These are phyloP conservation scores for Haberlea rhodopensis DNA, from an alignment of 257 asterid species.

Conservation along the genomic window DNA sequence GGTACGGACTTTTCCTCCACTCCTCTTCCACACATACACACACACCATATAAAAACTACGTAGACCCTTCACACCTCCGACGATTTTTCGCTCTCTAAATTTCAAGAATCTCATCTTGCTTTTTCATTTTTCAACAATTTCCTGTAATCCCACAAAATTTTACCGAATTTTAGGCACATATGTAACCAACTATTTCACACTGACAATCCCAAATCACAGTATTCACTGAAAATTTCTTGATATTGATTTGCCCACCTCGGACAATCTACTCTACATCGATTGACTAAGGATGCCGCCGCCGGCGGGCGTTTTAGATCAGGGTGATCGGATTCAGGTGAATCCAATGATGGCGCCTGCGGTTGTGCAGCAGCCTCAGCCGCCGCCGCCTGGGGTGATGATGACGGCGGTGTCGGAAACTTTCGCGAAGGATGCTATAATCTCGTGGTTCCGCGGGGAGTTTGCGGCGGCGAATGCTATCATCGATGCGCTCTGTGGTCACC, in stretches of 20 bases:
- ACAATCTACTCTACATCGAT: constrained; percentile 21
- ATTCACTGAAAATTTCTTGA: constrained; percentile 12
- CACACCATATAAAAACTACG: too few species aligned
- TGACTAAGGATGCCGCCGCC: constrained; percentile 78
- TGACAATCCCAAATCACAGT: constrained; percentile 21
- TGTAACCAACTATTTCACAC: constrained; percentile 24
- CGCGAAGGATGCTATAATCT: constrained; percentile 83
- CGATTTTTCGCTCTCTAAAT: constrained; percentile 34
- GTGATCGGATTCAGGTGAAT: constrained; percentile 46
- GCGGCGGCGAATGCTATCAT: constrained; percentile 98
- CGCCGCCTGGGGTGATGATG: constrained; percentile 30
- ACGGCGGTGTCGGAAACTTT: constrained; percentile 48
- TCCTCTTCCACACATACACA: too few species aligned
- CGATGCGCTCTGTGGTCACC: constrained; percentile 78
- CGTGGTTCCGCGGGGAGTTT: constrained; percentile 96
- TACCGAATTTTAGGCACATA: constrained; percentile 29
- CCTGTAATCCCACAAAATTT: constrained; percentile 14
- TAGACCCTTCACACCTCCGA: constrained; percentile 38
- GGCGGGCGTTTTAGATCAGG: constrained; percentile 53
- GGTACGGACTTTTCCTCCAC: too few species aligned
- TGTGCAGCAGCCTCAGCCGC: constrained; percentile 49
- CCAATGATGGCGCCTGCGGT: constrained; percentile 40
- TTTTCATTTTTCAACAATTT: constrained; percentile 17
- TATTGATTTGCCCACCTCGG: constrained; percentile 15
- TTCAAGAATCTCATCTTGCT: constrained; percentile 24